Conservation (phyloP, 2,329 filamentous ascomycete species). For the Diplocarpon mali region DNA sequence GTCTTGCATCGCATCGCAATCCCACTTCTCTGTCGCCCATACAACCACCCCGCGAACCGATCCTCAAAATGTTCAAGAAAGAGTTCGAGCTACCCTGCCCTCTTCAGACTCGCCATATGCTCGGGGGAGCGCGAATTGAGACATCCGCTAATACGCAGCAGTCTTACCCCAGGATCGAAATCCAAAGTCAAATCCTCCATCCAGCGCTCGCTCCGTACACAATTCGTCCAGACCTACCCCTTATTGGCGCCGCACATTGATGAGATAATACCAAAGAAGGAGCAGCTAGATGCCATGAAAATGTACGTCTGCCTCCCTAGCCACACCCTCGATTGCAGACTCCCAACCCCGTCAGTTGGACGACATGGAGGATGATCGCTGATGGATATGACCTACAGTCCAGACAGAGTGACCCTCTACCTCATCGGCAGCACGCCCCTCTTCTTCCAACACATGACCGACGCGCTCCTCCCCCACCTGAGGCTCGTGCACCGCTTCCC, state of each 20-base stretch:
- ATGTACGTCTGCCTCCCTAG: conserved; percentile 37
- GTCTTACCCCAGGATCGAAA: conserved; percentile 67
- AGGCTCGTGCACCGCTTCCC: conserved; percentile 85
- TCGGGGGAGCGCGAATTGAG: no score
- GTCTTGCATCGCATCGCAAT: background rate
- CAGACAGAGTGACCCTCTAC: conserved; percentile 84
- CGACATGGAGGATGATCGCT: no score
- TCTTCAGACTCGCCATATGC: background rate
- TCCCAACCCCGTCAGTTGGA: background rate
- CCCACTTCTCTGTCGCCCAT: background rate
- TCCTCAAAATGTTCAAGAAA: conserved; percentile 75
- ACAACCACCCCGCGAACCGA: conserved; percentile 5
- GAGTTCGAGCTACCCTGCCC: conserved; percentile 45
- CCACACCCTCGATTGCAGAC: background rate
- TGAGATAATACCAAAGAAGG: conserved; percentile 90
- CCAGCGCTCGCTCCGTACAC: conserved; percentile 74
- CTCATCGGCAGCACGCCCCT: conserved; percentile 66
- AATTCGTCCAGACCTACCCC: conserved; percentile 76
- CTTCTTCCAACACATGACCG: conserved; percentile 76
- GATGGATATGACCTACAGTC: conserved; percentile 32
- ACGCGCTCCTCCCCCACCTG: conserved; percentile 76
- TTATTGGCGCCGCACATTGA: conserved; percentile 81
- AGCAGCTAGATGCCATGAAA: conserved; percentile 81
- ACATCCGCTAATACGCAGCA: conserved; percentile 28
- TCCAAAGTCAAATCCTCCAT: conserved; percentile 97